These are phyloP conservation scores for Cyclocybe aegerita DNA, from an alignment of 768 basidiomycete genomes.

Conservation along the genomic window DNA sequence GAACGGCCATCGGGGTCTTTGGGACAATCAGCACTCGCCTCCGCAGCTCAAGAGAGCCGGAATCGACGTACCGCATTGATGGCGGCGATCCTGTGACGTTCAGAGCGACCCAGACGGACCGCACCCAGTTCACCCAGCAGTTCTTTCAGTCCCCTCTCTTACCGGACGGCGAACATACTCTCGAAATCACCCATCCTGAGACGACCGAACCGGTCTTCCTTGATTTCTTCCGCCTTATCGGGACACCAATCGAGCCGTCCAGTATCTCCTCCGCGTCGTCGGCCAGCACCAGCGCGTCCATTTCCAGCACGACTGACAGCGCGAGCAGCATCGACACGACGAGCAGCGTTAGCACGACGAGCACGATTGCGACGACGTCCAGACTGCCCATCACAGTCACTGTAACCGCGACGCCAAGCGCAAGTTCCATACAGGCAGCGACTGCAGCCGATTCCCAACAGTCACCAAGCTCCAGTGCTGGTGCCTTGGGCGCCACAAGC, in stretches of 20 bases:
- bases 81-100: conserved; percentile 12
- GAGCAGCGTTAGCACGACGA: not conserved
- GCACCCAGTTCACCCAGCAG: conserved; percentile 14
- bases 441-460: not conserved
- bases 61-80: conserved; percentile 21
- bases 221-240: conserved; percentile 15
- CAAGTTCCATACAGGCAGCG: too few relatives aligned
- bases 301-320: not conserved
- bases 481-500: not conserved
- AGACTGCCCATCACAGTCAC: conserved; percentile 1
- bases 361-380: not conserved
- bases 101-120: conserved; percentile 3
- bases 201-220: conserved; percentile 17
- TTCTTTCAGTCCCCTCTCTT: conserved; percentile 22
- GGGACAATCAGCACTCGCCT: conserved; percentile 16
- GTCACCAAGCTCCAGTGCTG: not conserved
- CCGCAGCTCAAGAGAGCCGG: not conserved
- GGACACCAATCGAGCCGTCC: not conserved
- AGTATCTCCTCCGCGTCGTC: not conserved
- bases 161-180: conserved; percentile 17
- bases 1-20: conserved; percentile 21
- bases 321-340: not conserved
- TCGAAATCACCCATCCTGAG: conserved; percentile 18
- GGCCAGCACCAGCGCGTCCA: not conserved
- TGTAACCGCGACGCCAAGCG: not conserved